Conservation (phyloP, 495 filamentous ascomycete species). For the Pyronema omphalodes region DNA sequence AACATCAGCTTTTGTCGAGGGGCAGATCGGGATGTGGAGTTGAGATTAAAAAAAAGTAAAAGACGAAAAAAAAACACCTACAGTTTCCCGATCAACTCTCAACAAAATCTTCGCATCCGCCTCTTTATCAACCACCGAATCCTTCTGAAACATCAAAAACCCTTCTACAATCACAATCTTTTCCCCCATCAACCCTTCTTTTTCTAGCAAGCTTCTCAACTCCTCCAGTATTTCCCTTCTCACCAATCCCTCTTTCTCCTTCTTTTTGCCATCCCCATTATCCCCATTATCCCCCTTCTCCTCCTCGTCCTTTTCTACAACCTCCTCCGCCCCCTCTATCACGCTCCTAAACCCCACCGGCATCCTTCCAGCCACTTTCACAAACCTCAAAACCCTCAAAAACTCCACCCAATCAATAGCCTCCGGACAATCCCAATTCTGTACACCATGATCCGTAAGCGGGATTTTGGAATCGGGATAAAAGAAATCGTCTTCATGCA, state of each 20-base stretch:
- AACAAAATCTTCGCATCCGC: conserved; percentile 58
- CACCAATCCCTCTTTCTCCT: conserved; percentile 44
- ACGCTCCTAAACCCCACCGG: conserved; percentile 47
- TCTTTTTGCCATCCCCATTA: no score
- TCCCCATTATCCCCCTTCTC: conserved; percentile 51
- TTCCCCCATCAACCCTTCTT: neutral
- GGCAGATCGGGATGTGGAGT: neutral
- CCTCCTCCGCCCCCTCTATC: conserved; percentile 47
- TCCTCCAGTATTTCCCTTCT: conserved; percentile 25
- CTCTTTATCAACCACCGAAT: conserved; percentile 2
- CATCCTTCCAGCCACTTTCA: conserved; percentile 44
- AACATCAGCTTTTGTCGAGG: neutral
- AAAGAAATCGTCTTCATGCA: conserved; percentile 93
- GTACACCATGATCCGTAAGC: conserved; percentile 33
- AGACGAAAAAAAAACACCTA: conserved; percentile 2
- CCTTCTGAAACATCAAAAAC: conserved; percentile 52
- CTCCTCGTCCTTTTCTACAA: conserved; percentile 43
- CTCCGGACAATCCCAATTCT: conserved; percentile 75
- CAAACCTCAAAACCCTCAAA: conserved; percentile 38
- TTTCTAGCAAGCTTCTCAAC: neutral
- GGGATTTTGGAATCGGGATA: conserved; percentile 52
- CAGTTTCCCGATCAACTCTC: conserved; percentile 30
- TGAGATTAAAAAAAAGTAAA: neutral
- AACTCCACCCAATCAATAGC: conserved; percentile 52
- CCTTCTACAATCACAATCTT: conserved; percentile 51